A percentile compares a stretch with the other conserved stretches of the same genome.
phyloP scores from a whole-genome alignment of 495 filamentous ascomycete genomes.

The Penicillium pancosmium region DNA sequence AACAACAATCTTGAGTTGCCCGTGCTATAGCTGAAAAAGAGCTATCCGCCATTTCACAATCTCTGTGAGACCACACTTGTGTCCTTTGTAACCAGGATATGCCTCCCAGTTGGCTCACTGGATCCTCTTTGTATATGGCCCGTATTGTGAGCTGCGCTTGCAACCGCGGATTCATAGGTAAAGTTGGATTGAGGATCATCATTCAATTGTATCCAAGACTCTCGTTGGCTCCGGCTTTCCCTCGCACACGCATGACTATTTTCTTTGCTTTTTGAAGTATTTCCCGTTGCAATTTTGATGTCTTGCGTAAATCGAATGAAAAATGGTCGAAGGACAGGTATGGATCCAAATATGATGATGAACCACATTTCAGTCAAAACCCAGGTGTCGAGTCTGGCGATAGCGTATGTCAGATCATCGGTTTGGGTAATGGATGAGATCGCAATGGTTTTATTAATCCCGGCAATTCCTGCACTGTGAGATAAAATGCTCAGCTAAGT shows the following conservation, averaged over 20 bases:
- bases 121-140: not conserved
- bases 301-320: slow-evolving; percentile 26
- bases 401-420: slow-evolving; percentile 25
- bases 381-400: slow-evolving; percentile 29
- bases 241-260: not conserved
- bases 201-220: slow-evolving; percentile 16
- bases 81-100: slow-evolving; percentile 13
- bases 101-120: not conserved
- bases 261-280: slow-evolving; percentile 10
- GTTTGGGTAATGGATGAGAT: slow-evolving; percentile 24
- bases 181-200: slow-evolving; percentile 6
- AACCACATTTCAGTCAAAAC: slow-evolving; percentile 35
- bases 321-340: slow-evolving; percentile 28
- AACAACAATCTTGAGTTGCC: no score
- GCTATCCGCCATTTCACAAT: not conserved
- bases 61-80: slow-evolving; percentile 10
- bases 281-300: slow-evolving; percentile 14
- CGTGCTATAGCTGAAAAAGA: not conserved
- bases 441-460: slow-evolving; percentile 31
- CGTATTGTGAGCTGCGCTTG: slow-evolving; percentile 6
- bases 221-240: slow-evolving; percentile 8
- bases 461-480: slow-evolving; percentile 28
- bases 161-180: not conserved
- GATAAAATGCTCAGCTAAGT: not conserved
- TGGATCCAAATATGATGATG: slow-evolving; percentile 34